phyloP scores from a whole-genome alignment of 495 filamentous ascomycete species.

The Talaromyces liani region DNA sequence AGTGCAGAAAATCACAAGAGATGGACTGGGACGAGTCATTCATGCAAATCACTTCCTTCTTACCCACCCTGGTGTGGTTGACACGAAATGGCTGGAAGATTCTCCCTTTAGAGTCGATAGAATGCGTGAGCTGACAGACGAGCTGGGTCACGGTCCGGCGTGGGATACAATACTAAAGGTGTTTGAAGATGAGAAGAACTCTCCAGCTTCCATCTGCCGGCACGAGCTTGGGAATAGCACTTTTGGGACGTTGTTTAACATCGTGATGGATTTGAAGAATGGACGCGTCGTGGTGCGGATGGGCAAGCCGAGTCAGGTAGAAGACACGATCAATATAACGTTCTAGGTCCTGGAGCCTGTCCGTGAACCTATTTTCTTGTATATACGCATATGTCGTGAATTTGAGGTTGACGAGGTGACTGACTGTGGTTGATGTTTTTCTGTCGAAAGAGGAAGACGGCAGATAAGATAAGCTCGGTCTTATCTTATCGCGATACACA shows the following conservation, averaged over 20 bases:
- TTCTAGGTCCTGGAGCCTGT: not conserved
- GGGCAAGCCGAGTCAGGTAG: not conserved
- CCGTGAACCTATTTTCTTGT: too few relatives aligned
- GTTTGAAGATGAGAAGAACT: conserved; percentile 6
- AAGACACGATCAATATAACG: not conserved
- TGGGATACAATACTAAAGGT: not conserved
- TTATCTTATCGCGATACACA: not conserved
- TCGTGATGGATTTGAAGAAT: conserved; percentile 3
- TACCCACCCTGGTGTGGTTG: not conserved
- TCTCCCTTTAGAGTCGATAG: not conserved
- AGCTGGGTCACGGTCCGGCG: not conserved
- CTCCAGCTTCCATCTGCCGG: conserved; percentile 2
- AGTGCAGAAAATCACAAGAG: conserved; percentile 1
- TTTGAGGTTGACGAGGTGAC: not conserved
- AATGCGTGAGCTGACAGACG: not conserved
- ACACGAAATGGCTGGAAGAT: conserved; percentile 1
- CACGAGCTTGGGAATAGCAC: not conserved
- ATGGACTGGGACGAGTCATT: conserved; percentile 27
- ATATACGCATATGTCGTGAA: not conserved
- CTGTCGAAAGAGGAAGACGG: not conserved
- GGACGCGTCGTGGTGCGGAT: not conserved
- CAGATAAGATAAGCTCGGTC: not conserved
- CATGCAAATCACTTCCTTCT: conserved; percentile 57
- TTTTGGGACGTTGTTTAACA: conserved; percentile 5
- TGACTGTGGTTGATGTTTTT: not conserved